phyloP scores from a whole-genome alignment of 371 early-diverging fungal species.

The Mucor indicus region DNA sequence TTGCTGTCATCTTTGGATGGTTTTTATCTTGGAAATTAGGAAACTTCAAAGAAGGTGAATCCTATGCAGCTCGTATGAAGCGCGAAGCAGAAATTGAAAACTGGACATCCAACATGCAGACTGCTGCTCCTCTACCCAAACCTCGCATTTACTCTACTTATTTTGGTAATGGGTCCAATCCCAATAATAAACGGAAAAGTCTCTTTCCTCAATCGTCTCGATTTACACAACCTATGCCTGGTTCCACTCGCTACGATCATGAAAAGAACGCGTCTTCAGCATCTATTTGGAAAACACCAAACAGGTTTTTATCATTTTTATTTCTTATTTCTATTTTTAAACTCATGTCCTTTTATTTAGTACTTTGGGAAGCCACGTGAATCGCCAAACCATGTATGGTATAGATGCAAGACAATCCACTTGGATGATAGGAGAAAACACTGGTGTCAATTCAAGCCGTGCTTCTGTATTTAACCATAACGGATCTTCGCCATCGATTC shows the following conservation, averaged over 20 bases:
- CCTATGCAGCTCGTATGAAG: conserved; percentile 52
- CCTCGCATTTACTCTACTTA: conserved; percentile 7
- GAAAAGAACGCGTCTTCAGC: conserved; percentile 23
- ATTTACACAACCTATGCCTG: conserved; percentile 41
- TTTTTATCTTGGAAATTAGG: conserved; percentile 63
- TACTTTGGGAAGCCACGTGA: conserved; percentile 15
- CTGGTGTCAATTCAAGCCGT: conserved; percentile 6
- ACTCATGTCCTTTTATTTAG: not conserved
- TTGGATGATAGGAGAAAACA: conserved; percentile 1
- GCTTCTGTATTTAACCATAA: conserved; percentile 12
- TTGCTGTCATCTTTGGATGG: conserved; percentile 80
- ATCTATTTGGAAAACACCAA: conserved; percentile 34
- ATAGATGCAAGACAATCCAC: conserved; percentile 3
- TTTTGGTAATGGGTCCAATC: not conserved
- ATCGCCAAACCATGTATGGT: conserved; percentile 11
- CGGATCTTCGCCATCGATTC: conserved; percentile 10
- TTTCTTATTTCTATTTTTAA: conserved; percentile 5
- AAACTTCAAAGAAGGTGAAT: conserved; percentile 47
- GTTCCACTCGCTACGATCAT: conserved; percentile 39
- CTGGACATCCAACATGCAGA: conserved; percentile 56
- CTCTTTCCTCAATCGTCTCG: conserved; percentile 43
- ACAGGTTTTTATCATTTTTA: conserved; percentile 21
- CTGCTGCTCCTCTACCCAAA: conserved; percentile 28
- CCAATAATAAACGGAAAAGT: conserved; percentile 26
- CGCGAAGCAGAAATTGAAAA: conserved; percentile 58